Conservation (phyloP, 2,329 filamentous ascomycete genomes). For the Aspergillus persii region DNA sequence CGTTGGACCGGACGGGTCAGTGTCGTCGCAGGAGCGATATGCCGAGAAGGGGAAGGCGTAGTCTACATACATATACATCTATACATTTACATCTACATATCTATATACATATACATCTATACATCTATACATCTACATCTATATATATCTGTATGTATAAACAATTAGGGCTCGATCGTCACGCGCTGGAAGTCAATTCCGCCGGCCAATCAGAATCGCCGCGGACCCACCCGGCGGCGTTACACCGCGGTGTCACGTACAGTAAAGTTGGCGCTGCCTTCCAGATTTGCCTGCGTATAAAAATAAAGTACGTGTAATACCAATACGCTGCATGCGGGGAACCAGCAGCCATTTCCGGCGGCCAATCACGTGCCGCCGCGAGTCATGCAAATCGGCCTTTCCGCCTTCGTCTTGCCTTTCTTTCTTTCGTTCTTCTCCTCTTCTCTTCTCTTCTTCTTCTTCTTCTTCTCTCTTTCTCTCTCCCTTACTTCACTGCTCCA, state of each 20-base stretch:
- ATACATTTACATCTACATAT: too few species aligned
- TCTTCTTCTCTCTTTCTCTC: not conserved
- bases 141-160: not conserved
- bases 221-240: not conserved
- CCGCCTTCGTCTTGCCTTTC: not conserved
- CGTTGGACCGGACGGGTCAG: conserved; percentile 9
- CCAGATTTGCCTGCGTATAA: too few species aligned
- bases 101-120: too few species aligned
- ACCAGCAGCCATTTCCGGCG: conserved; percentile 3
- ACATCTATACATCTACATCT: too few species aligned
- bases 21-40: conserved; percentile 18
- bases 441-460: not conserved
- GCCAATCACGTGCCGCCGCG: not conserved
- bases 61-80: too few species aligned
- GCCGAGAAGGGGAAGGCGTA: not conserved
- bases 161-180: not conserved
- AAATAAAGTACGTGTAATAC: not conserved
- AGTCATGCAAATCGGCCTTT: not conserved
- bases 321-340: conserved; percentile 2
- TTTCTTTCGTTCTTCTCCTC: not conserved
- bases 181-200: not conserved
- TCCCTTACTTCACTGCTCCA: not conserved
- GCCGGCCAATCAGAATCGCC: not conserved
- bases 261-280: too few species aligned
- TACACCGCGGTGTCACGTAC: not conserved